A percentile compares a stretch with the other conserved stretches of the same genome.
Conservation (phyloP, 2,329 filamentous ascomycete genomes). For the Chaetothyriales sp. region DNA sequence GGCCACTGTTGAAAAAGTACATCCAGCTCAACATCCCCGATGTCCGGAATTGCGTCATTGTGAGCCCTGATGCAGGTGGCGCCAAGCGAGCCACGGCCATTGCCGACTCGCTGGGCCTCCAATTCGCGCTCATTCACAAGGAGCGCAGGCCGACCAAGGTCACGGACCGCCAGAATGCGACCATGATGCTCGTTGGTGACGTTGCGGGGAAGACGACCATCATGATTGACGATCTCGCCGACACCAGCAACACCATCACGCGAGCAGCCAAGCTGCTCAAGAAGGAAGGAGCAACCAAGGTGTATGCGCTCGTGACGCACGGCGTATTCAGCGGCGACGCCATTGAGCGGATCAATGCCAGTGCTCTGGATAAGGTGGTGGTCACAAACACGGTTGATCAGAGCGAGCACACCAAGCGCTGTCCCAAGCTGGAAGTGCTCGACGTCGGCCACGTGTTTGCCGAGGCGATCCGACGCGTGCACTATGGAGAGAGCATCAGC, state of each 20-base stretch:
- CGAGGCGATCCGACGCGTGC: slow-evolving; percentile 86
- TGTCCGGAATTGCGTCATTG: slow-evolving; percentile 75
- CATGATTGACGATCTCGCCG: slow-evolving; percentile 83
- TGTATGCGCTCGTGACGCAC: slow-evolving; percentile 87
- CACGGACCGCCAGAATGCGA: slow-evolving; percentile 63
- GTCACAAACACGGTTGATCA: slow-evolving; percentile 95
- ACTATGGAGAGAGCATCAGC: slow-evolving; percentile 96
- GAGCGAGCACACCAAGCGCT: slow-evolving; percentile 59
- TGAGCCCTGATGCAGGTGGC: slow-evolving; percentile 90
- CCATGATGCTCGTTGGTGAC: slow-evolving; percentile 90
- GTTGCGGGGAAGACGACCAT: slow-evolving; percentile 72
- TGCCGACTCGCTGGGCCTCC: slow-evolving; percentile 81
- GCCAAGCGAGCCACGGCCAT: slow-evolving; percentile 93
- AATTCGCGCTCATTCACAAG: slow-evolving; percentile 98
- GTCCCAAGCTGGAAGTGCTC: slow-evolving; percentile 80
- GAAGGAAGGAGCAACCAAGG: slow-evolving; percentile 74
- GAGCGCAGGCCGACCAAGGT: slow-evolving; percentile 82
- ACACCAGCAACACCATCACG: slow-evolving; percentile 95
- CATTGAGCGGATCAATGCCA: slow-evolving; percentile 85
- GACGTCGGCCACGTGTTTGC: slow-evolving; percentile 83
- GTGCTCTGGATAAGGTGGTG: slow-evolving; percentile 79
- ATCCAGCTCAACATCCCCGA: slow-evolving; percentile 71
- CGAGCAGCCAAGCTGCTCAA: slow-evolving; percentile 93
- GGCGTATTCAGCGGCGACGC: slow-evolving; percentile 92
- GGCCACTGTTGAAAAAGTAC: slow-evolving; percentile 45